Evolutionary conservation across 495 filamentous ascomycete species (phyloP).

Genomic region (Penicillium coffeae): DNA sequence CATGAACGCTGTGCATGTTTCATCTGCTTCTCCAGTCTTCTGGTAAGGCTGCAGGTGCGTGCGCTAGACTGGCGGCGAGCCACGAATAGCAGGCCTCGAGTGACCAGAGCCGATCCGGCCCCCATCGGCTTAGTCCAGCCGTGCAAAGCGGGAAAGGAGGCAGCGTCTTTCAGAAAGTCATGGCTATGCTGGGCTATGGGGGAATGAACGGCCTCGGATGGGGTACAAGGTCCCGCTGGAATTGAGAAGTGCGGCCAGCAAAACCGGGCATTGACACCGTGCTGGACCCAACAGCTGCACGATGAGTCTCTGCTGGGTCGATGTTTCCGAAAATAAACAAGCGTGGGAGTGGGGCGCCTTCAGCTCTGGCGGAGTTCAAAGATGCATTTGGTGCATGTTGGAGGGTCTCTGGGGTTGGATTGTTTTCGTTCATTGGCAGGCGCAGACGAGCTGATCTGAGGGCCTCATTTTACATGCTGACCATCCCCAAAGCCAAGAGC

Average conservation of each 20-base stretch:
- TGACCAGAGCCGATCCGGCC: constrained; percentile 11
- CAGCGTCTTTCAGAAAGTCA: background rate
- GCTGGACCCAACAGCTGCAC: background rate
- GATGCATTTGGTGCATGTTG: background rate
- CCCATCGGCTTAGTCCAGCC: constrained; percentile 17
- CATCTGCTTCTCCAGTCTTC: background rate
- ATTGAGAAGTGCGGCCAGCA: no score
- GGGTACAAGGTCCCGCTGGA: no score
- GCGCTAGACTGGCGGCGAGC: constrained; percentile 12
- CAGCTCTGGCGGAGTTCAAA: constrained; percentile 14
- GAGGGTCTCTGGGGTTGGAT: no score
- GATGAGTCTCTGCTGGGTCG: constrained; percentile 1
- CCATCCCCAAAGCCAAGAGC: background rate
- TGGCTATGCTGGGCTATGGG: background rate
- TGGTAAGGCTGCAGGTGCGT: constrained; percentile 27
- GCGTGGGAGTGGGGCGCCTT: constrained; percentile 13
- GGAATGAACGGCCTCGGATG: background rate
- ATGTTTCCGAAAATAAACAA: constrained; percentile 16
- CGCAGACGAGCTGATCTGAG: background rate
- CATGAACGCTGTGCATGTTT: background rate
- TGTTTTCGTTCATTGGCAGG: no score
- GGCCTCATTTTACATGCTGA: background rate
- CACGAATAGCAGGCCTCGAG: constrained; percentile 10
- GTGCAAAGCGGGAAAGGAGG: background rate
- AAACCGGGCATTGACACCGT: background rate